Evolutionary conservation across 2,329 filamentous ascomycete species (phyloP), one percentile per base, ranked within the genome.

Genomic region (Aspergillus sergii): DNA sequence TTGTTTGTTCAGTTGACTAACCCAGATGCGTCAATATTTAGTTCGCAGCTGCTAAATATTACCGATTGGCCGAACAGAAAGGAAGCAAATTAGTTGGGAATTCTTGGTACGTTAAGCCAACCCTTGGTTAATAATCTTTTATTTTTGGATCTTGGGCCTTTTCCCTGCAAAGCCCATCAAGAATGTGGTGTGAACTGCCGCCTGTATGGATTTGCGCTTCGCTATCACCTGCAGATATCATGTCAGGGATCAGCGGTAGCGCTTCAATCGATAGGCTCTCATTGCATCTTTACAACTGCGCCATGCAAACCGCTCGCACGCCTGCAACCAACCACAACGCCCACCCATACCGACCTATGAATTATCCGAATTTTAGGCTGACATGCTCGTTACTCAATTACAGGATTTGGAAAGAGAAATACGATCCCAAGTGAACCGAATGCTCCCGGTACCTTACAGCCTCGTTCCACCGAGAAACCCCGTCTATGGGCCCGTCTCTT

Each of bases 401-500:
- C 61, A 96, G 93, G 94, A 97, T 98, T 75, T 97, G 94, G 93
- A 98, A 98, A 78, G 93, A 96, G 66, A 98, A 98, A 81, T 97
- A 98, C 81, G 86, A 83, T 66, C 82, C 84, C 23, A 83, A 83
- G 73, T 82, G 74, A 70, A 41, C 28, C 12, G 19, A 51, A n/a
- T 32, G 16, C 45, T 28, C 21, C 21, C 21, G 26, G 48, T 51
- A 30, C 28, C 48, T 48, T 48, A 48, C 45, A 48, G 45, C 45
- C 45, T 51, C 28, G 9, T 50, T 50, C 46, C 46, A 50, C 23
- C 26, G 9, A 28, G 46, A 10, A 19, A 16, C 43, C n/a, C 11
- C 43, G 11, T 23, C 10, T 46, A 46, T 6, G 43, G 23, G 10
- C 19, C 48, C 48, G 48, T 34, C 28, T 32, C 48, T 51, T 32